phyloP scores from a whole-genome alignment of 345 rosid genomes.

The Gossypium rotundifolium region DNA sequence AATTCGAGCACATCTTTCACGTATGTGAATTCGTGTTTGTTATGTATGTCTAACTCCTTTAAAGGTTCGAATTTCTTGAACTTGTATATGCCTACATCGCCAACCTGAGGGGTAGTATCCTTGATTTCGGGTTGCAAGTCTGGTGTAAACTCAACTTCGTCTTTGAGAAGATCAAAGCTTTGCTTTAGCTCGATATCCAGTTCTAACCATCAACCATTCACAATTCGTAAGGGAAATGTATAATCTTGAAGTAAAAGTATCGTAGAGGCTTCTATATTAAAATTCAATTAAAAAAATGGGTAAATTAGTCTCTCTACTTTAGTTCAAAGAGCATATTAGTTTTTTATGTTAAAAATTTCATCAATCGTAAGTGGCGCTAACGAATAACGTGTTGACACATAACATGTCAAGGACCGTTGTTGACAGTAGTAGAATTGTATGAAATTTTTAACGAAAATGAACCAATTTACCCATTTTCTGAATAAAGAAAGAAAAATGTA shows the following conservation, averaged over 20 bases:
- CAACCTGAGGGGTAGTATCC: neutral
- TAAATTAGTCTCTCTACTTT: too few relatives aligned
- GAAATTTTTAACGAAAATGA: too few relatives aligned
- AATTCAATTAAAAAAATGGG: too few relatives aligned
- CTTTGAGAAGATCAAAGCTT: neutral
- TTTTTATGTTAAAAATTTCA: too few relatives aligned
- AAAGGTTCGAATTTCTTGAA: neutral
- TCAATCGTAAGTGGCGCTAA: too few relatives aligned
- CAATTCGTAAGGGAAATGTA: neutral
- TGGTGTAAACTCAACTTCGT: neutral
- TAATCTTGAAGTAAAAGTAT: neutral
- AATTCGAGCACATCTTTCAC: constrained; percentile 65
- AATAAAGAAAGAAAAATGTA: too few relatives aligned
- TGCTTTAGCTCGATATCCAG: neutral
- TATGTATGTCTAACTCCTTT: constrained; percentile 17
- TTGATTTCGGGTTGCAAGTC: neutral
- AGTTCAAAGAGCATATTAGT: too few relatives aligned
- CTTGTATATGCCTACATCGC: neutral
- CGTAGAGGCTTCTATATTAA: too few relatives aligned
- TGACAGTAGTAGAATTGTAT: too few relatives aligned
- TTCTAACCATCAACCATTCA: neutral
- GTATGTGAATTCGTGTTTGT: constrained; percentile 36
- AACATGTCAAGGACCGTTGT: too few relatives aligned
- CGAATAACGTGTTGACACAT: too few relatives aligned
- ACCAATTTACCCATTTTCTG: too few relatives aligned